Base-by-base conservation (phyloP, 306 rosid genomes). In the Myrica gale region DNA sequence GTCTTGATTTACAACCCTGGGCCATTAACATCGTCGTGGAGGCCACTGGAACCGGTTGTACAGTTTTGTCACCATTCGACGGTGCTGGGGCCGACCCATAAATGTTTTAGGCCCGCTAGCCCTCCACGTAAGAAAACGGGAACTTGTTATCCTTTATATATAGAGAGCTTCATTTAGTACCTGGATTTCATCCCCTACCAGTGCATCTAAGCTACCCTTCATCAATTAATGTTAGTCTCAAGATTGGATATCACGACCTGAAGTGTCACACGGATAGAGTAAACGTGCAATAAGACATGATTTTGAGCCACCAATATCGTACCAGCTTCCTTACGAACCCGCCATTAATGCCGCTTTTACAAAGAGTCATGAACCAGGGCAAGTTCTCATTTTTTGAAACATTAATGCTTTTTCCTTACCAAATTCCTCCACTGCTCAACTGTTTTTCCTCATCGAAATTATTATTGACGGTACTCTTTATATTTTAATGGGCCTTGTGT, bases 391-490 rank as follows among this genome's bases (percentile, higher is more conserved):
- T 71, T 45, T 62, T 65, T 41, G 53, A 54, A 9, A n/a, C 46
- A 42, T 15, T 61, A 39, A 15, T 6, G 10, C 21, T 52, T 21
- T 9, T 10, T 17, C 47, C 32, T 21, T 41, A 41, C 63, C 9
- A 41, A 19, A 74, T 57, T 13, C 23, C 51, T 17, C 4, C 11
- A 50, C 19, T 44, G 4, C 74, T 66, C 74, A 55, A 76, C 75
- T 58, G 84, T 71, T 60, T 55, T 58, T 63, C 32, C 69, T 71
- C 47, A 50, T 19, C 54, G 52, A 0, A 12, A 47, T 41, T 9
- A 69, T 68, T 7, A 48, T 20, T 15, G 11, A 63, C 63, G 75
- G 9, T 11, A 42, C 3, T 48, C 3, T 53, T 19, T 63, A 55
- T 67, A 41, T 12, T 47, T 50, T 23, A n/a, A 47, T 9, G 56